Evolutionary conservation across 1,139 yeast species (phyloP).

Genomic region (Magnusiomyces paraingens): DNA sequence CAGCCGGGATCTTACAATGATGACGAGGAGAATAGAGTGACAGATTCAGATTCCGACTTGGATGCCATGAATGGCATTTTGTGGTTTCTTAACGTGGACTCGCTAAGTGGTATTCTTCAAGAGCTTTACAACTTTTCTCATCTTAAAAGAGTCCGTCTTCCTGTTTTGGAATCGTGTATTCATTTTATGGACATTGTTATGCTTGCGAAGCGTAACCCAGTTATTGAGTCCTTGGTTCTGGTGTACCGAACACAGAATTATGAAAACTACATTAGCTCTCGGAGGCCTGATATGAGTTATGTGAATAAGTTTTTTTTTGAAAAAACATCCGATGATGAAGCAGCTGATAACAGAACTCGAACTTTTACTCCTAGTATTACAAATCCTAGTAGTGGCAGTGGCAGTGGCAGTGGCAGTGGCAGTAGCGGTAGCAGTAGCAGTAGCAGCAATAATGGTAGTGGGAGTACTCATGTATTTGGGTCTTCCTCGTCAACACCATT

Average conservation of each 20-base stretch:
- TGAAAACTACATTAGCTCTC: not conserved
- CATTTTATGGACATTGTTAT: not conserved
- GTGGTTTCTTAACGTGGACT: conserved; percentile 1
- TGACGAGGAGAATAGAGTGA: not conserved
- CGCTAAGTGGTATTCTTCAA: not conserved
- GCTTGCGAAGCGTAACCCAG: not conserved
- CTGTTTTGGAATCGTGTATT: not conserved
- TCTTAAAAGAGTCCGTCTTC: not conserved
- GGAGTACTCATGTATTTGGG: not conserved
- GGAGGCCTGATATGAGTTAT: not conserved
- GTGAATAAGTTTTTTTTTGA: not conserved
- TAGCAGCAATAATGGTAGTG: too few species aligned
- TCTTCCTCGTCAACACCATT: too few species aligned
- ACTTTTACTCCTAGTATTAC: too few species aligned
- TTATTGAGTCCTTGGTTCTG: not conserved
- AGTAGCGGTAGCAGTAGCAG: too few species aligned
- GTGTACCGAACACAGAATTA: not conserved
- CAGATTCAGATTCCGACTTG: not conserved
- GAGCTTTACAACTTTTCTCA: not conserved
- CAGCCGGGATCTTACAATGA: not conserved
- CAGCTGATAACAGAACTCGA: too few species aligned
- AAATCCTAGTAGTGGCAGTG: too few species aligned
- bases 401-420: too few species aligned
- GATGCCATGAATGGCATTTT: conserved; percentile 3
- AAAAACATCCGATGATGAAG: not conserved